phyloP scores from a whole-genome alignment of 2,329 filamentous ascomycete genomes.

The Pseudogymnoascus sp. region DNA sequence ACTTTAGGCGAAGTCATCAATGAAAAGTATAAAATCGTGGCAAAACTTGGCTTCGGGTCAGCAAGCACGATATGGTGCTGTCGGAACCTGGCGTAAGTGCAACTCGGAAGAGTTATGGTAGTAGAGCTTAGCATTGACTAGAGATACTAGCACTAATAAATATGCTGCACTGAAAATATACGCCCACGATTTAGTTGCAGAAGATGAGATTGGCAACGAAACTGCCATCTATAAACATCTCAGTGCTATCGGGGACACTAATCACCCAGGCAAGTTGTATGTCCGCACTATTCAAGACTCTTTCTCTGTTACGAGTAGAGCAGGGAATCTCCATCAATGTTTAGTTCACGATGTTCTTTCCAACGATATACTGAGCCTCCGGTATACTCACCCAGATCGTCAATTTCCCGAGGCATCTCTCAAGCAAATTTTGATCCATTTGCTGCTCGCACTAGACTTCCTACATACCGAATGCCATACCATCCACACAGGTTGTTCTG shows the following conservation, averaged over 20 bases:
- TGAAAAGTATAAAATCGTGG: slow-evolving; percentile 33
- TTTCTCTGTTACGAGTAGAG: slow-evolving; percentile 20
- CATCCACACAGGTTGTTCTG: slow-evolving; percentile 13
- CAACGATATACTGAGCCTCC: slow-evolving; percentile 20
- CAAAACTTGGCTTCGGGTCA: slow-evolving; percentile 38
- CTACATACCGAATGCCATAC: slow-evolving; percentile 12
- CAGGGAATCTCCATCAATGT: slow-evolving; percentile 20
- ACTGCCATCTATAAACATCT: slow-evolving; percentile 22
- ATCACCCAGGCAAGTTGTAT: slow-evolving; percentile 19
- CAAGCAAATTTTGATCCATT: background rate
- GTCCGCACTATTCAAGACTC: slow-evolving; percentile 18
- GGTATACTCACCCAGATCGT: slow-evolving; percentile 15
- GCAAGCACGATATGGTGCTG: slow-evolving; percentile 40
- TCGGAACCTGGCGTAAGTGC: slow-evolving; percentile 29
- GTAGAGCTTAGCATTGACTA: slow-evolving; percentile 18
- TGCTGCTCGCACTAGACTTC: slow-evolving; percentile 12
- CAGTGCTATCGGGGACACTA: slow-evolving; percentile 17
- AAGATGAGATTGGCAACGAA: slow-evolving; percentile 22
- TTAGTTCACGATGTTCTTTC: slow-evolving; percentile 22
- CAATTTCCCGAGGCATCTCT: slow-evolving; percentile 9
- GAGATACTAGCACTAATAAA: slow-evolving; percentile 22
- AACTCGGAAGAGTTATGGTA: slow-evolving; percentile 13
- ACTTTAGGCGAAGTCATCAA: slow-evolving; percentile 23
- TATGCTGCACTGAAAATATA: slow-evolving; percentile 23
- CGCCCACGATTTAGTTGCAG: slow-evolving; percentile 20